Evolutionary conservation across 1,284 basidiomycete species (phyloP).

Genomic region (Moesziomyces antarcticus): DNA sequence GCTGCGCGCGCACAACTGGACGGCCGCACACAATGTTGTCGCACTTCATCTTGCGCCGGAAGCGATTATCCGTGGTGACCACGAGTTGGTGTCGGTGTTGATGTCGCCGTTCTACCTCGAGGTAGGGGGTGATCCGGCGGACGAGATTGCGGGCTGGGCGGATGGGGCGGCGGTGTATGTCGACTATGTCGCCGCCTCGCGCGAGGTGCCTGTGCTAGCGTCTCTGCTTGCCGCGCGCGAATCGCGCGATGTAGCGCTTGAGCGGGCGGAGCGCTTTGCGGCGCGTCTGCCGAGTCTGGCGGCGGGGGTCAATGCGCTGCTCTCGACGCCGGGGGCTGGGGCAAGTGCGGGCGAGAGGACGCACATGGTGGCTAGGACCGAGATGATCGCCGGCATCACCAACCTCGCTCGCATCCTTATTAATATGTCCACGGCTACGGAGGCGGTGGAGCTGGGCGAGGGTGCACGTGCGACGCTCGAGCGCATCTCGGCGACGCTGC

Average conservation of each 20-base stretch:
- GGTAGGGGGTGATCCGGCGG: conserved; percentile 71
- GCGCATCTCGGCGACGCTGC: conserved; percentile 10
- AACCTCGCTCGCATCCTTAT: conserved; percentile 35
- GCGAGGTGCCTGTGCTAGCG: conserved; percentile 71
- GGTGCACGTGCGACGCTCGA: conserved; percentile 11
- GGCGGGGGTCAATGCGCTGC: conserved; percentile 67
- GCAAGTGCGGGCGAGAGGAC: conserved; percentile 70
- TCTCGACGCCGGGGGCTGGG: conserved; percentile 47
- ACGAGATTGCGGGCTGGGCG: conserved; percentile 63
- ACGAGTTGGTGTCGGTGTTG: conserved; percentile 78
- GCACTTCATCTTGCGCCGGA: conserved; percentile 88
- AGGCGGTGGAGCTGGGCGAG: background rate
- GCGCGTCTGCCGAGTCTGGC: conserved; percentile 74
- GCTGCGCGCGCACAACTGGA: conserved; percentile 77
- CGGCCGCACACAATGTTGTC: conserved; percentile 83
- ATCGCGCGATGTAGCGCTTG: conserved; percentile 23
- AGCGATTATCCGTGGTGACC: conserved; percentile 83
- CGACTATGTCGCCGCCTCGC: conserved; percentile 69
- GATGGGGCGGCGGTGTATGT: conserved; percentile 60
- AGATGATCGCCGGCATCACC: conserved; percentile 78
- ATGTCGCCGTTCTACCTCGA: conserved; percentile 78
- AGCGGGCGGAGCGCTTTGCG: conserved; percentile 69
- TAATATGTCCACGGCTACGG: conserved; percentile 14
- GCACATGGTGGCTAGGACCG: conserved; percentile 76
- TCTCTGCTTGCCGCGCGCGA: conserved; percentile 70